Base-by-base conservation (phyloP, 192 early-diverging fungal genomes). In the Podila verticillata region DNA sequence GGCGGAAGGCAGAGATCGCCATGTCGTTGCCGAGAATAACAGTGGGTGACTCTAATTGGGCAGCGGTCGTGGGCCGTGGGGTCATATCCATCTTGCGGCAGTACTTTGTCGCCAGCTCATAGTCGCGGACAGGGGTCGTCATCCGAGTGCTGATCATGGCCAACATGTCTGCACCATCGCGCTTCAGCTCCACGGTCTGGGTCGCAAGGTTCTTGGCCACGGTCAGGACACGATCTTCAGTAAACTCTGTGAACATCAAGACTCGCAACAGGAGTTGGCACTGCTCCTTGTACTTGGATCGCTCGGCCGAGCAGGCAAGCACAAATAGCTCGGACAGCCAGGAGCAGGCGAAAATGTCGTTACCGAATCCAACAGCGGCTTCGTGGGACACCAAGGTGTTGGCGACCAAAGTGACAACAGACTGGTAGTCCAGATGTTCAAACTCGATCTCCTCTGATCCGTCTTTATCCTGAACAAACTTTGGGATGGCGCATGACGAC, bases 181-280 rank as follows among this genome's bases (percentile, higher is more conserved):
- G 88, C 75, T 94, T 94, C 26, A 85, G 61, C 48, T 92, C 90
- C 54, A 70, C 64, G 34, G 94, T 86, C n/a, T 91, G 87, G 20
- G 85, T 86, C 29, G 90, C 73, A 61, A 94, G 67, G 70, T 94
- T 94, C 82, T 94, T 92, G 19, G 89, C 88, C 4, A 86, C 77
- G 0, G 91, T 87, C n/a, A 90, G 22, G 59, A 96, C 84, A 1
- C 95, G 86, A 63, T 94, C 94, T 22, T 84, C 75, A 22, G 90
- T 88, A 65, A 94, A 95, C 22, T 84, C 72, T 4, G 91, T 82
- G 74, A 92, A 92, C 68, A 93, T 75, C 22, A 96, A 22, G 1
- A 83, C 84, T 28, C 86, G 83, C 0, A 88, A 49, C 47, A 92
- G 56, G 68, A 88, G 87, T 57, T 86, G 84, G 7, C 79, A 74